phyloP scores from a whole-genome alignment of 345 rosid species.

The Hibiscus mutabilis region DNA sequence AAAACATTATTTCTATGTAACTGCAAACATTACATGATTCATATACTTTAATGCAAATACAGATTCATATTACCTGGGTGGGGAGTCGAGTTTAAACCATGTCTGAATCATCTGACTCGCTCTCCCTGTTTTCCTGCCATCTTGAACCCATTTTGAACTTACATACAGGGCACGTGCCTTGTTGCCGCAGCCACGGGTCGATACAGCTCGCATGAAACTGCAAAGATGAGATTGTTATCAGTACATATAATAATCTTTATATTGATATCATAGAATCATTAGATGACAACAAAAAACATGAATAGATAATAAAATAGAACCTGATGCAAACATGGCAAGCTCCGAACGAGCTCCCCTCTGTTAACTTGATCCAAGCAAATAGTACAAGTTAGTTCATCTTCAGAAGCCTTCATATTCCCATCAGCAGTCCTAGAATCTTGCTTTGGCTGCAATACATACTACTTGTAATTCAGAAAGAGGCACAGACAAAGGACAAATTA shows the following conservation, averaged over 20 bases:
- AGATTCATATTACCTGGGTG: background rate
- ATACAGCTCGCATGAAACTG: slow-evolving; percentile 72
- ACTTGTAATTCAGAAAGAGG: background rate
- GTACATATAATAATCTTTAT: background rate
- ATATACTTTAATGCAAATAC: background rate
- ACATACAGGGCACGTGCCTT: slow-evolving; percentile 59
- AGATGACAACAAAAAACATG: background rate
- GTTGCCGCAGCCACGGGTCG: slow-evolving; percentile 62
- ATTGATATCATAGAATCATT: background rate
- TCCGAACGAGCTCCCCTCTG: slow-evolving; percentile 55
- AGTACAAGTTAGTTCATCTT: slow-evolving; percentile 59
- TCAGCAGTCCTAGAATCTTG: slow-evolving; percentile 36
- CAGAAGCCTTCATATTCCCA: slow-evolving; percentile 29
- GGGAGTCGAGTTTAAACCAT: slow-evolving; percentile 23
- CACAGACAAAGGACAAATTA: background rate
- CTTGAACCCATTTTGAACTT: slow-evolving; percentile 38
- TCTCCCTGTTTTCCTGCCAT: slow-evolving; percentile 45
- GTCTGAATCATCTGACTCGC: slow-evolving; percentile 48
- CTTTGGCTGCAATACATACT: slow-evolving; percentile 28
- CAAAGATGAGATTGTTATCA: slow-evolving; percentile 5
- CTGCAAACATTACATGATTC: background rate
- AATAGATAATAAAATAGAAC: slow-evolving; percentile 18
- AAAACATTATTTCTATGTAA: background rate
- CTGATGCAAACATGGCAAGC: slow-evolving; percentile 74
- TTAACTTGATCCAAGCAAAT: slow-evolving; percentile 69